Evolutionary conservation across 164 flowering plant species (phyloP).

Genomic region (Umbilicus rupestris): DNA sequence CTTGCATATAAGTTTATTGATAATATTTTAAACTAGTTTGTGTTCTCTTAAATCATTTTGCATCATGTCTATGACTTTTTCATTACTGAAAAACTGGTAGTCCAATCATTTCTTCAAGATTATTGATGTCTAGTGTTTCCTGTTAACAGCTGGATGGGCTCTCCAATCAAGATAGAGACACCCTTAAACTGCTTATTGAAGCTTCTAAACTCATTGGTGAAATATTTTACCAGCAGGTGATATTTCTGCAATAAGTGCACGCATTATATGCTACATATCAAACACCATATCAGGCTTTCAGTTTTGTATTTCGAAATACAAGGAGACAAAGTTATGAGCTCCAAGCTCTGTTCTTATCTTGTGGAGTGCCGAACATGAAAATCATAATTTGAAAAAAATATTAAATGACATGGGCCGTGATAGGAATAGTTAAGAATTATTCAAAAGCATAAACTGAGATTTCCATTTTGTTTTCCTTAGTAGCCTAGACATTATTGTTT

Average conservation of each 20-base stretch:
- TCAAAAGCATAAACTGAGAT: neutral
- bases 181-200: slow-evolving; percentile 47
- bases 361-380: neutral
- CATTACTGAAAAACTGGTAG: no score
- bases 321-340: neutral
- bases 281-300: neutral
- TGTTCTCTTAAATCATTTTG: neutral
- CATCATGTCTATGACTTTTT: neutral
- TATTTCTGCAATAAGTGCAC: neutral
- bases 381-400: neutral
- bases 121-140: neutral
- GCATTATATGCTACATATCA: neutral
- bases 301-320: neutral
- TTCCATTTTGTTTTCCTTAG: neutral
- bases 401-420: neutral
- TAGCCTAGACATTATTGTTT: neutral
- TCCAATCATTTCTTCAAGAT: neutral
- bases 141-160: slow-evolving; percentile 51
- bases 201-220: slow-evolving; percentile 76
- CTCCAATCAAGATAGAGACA: slow-evolving; percentile 58
- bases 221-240: slow-evolving; percentile 72
- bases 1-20: no score
- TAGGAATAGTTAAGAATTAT: neutral
- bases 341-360: neutral
- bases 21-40: neutral